Evolutionary conservation across 176 grass and related monocot species (phyloP).

Genomic region (Avena atlantica): DNA sequence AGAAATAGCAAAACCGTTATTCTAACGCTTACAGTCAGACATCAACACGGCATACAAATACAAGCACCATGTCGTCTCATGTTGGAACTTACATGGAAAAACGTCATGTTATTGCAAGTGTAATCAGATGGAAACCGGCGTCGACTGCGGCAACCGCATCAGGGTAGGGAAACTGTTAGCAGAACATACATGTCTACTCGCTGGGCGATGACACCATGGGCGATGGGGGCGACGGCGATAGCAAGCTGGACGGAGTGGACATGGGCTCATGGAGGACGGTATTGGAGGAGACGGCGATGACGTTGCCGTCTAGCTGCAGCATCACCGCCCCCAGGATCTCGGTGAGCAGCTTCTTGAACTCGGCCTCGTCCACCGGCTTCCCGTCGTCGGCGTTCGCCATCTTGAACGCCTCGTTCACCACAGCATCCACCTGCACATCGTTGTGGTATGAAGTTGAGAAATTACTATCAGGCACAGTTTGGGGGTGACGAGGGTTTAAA

Average conservation of each 20-base stretch:
- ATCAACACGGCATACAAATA: not conserved
- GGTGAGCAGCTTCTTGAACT: constrained; percentile 79
- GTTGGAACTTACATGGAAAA: not conserved
- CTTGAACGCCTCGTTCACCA: constrained; percentile 73
- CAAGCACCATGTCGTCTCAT: not conserved
- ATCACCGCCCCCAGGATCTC: constrained; percentile 80
- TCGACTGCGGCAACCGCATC: not conserved
- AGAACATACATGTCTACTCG: not conserved
- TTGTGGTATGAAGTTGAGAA: not conserved
- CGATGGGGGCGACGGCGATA: constrained; percentile 42
- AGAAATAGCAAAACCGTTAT: too few relatives aligned
- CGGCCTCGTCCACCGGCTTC: constrained; percentile 60
- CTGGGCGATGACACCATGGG: constrained; percentile 46
- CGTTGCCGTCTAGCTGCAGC: constrained; percentile 81
- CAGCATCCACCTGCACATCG: constrained; percentile 59
- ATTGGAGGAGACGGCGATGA: constrained; percentile 67
- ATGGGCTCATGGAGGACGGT: constrained; percentile 76
- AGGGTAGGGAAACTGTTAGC: not conserved
- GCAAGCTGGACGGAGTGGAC: constrained; percentile 51
- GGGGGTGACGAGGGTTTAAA: not conserved
- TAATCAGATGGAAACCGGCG: not conserved
- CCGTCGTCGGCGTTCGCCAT: constrained; percentile 58
- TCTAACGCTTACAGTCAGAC: not conserved
- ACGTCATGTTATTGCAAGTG: not conserved
- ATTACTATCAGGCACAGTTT: not conserved